Evolutionary conservation across 2,329 filamentous ascomycete genomes (phyloP).

Genomic region (Metarhizium guizhouense): DNA sequence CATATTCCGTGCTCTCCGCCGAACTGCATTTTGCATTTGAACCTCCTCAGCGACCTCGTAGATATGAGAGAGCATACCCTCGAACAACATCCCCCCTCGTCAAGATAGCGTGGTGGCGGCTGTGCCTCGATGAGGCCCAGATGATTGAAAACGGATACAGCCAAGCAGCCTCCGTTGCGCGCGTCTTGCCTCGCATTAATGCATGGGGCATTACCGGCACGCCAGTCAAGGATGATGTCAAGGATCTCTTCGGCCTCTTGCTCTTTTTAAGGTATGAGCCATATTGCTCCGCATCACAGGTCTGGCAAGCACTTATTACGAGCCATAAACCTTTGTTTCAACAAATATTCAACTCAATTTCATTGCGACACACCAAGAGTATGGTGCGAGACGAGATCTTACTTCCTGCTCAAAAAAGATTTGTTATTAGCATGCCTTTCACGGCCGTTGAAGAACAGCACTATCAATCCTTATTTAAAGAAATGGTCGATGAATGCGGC

Average conservation of each 20-base stretch:
- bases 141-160: slow-evolving; percentile 88
- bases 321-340: slow-evolving; percentile 56
- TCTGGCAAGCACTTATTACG: slow-evolving; percentile 61
- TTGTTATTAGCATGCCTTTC: slow-evolving; percentile 84
- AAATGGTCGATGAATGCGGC: slow-evolving; percentile 64
- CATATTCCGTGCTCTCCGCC: slow-evolving; percentile 60
- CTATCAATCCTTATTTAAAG: slow-evolving; percentile 65
- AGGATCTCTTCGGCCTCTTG: slow-evolving; percentile 71
- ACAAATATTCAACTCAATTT: slow-evolving; percentile 59
- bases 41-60: slow-evolving; percentile 58
- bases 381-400: slow-evolving; percentile 68
- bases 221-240: slow-evolving; percentile 69
- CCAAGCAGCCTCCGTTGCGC: slow-evolving; percentile 72
- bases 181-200: slow-evolving; percentile 71
- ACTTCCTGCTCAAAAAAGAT: slow-evolving; percentile 74
- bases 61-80: slow-evolving; percentile 58
- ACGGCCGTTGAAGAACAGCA: slow-evolving; percentile 86
- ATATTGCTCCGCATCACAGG: slow-evolving; percentile 52
- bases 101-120: slow-evolving; percentile 79
- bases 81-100: slow-evolving; percentile 67
- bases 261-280: slow-evolving; percentile 74
- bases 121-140: slow-evolving; percentile 72
- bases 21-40: slow-evolving; percentile 72
- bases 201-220: slow-evolving; percentile 89
- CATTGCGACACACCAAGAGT: slow-evolving; percentile 80